phyloP scores from a whole-genome alignment of 441 rosid genomes.

The Daphne laureola region DNA sequence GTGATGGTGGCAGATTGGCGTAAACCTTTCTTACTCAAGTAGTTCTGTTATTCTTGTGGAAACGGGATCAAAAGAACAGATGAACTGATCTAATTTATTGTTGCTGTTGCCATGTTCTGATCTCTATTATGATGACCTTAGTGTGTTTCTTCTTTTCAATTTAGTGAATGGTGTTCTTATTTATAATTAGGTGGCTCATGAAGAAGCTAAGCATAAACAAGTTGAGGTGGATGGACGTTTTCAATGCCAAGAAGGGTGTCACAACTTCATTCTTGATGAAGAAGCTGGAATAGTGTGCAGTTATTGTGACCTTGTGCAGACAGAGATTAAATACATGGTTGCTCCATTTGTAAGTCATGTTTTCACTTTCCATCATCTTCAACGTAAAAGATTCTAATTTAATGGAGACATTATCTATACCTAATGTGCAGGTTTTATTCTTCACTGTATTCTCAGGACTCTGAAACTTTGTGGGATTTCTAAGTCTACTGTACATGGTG shows the following conservation, averaged over 20 bases:
- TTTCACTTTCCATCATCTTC: too few relatives aligned
- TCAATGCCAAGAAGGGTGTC: conserved; percentile 37
- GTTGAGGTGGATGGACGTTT: conserved; percentile 6
- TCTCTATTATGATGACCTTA: conserved; percentile 14
- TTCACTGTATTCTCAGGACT: too few relatives aligned
- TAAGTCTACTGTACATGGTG: too few relatives aligned
- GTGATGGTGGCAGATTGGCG: too few relatives aligned
- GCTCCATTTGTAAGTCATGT: conserved; percentile 45
- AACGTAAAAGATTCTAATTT: too few relatives aligned
- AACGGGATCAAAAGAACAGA: too few relatives aligned
- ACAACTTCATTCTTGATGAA: conserved; percentile 36
- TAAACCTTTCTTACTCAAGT: too few relatives aligned
- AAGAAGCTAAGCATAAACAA: conserved; percentile 7
- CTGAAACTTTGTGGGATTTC: too few relatives aligned
- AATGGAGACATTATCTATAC: too few relatives aligned
- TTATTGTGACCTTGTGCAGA: conserved; percentile 29
- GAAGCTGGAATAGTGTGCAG: conserved; percentile 50
- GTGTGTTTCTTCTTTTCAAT: neutral
- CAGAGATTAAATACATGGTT: conserved; percentile 34
- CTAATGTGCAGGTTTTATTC: too few relatives aligned
- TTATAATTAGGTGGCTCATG: conserved; percentile 16
- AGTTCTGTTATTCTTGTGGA: too few relatives aligned
- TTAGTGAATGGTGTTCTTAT: neutral
- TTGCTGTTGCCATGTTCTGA: conserved; percentile 2
- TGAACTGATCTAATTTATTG: neutral